Base-by-base conservation (phyloP, 768 basidiomycete genomes). In the Boletus barrowsii region DNA sequence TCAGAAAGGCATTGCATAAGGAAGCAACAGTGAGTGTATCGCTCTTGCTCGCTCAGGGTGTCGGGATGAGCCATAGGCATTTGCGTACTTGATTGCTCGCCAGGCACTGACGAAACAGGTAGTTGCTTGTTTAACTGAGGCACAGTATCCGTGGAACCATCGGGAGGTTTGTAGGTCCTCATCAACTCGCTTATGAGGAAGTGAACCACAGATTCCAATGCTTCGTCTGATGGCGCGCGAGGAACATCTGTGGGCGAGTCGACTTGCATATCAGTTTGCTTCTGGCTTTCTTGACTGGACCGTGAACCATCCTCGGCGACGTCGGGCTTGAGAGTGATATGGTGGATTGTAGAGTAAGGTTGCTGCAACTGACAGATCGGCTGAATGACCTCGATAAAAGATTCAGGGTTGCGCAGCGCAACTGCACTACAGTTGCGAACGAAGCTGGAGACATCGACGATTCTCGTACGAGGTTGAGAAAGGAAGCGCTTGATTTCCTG, bases 1-100 rank as follows among this genome's bases (percentile, higher is more conserved):
- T 99, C 97, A 3, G 93, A 91, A 43, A 98, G 76, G 60, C 86
- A 88, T 67, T 94, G 90, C 88, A 95, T 92, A 58, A 93, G 73
- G 79, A 95, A 93, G 64, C 86, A 89, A 15, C 81, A 76, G 62
- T 89, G 90, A 71, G 72, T 76, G 51, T 73, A 73, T 18, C 64
- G 68, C 26, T 73, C 63, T 53, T 62, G 63, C 43, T 65, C 62
- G 46, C 52, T 56, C 51, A 52, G 35, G 11, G 35, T 37, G 33
- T 58, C 69, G n/a, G 51, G 42, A 15, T 47, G 20, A 10, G 50
- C 51, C 17, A 49, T 46, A 8, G 66, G 35, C 47, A 50, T 42
- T 46, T 61, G 56, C 22, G 58, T n/a, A 24, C 60, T 58, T 30
- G 62, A 53, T 44, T 54, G 67, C 13, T 62, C 66, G 9, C 49